Evolutionary conservation across 2,329 filamentous ascomycete species (phyloP), one percentile per base, ranked within the genome.

Genomic region (Penicillium sp.): DNA sequence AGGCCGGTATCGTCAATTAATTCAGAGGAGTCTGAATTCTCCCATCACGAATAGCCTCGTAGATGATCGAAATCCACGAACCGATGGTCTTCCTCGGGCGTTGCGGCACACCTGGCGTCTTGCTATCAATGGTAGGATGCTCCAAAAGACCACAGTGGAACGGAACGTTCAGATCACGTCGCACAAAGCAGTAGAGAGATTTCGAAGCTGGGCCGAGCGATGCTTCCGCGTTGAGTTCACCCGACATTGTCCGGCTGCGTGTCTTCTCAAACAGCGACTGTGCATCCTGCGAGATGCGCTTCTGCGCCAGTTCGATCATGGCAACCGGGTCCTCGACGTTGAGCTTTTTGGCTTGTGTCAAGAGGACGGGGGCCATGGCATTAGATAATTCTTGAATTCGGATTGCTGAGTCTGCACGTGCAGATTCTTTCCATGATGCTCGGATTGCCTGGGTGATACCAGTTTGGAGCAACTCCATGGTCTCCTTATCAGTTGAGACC

Each of bases 171-270:
- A 76, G 62, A 6, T 64, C 64, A 9, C 60, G 52, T 2, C 74
- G 67, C 7, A 76, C 69, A 49, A 69, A 71, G 3, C 38, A 42
- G 59, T 76, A 76, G 18, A 75, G 39, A 26, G 39, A 26, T n/a
- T 42, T 42, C 13, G 39, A 42, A 26, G 39, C 23, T 2, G 24
- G n/a, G 5, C 39, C 39, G 12, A 42, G 24, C 24, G 39, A 42
- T 15, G 39, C 6, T 42, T 42, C 39, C 8, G 39, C 39, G 15
- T 26, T 42, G 2, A 42, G 39, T 12, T 42, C 39, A 2, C 39
- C 39, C 7, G 39, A 42, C 3, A 42, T 5, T 6, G 23, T 42
- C 23, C 24, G 21, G 6, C 15, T 26, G 3, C 23, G 39, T 2
- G 24, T 15, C 15, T 5, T 13, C 39, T 42, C 39, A 10, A 6